These are phyloP conservation scores for Paraglomus occultum DNA, from an alignment of 192 early-diverging fungal genomes.

Conservation along the genomic window DNA sequence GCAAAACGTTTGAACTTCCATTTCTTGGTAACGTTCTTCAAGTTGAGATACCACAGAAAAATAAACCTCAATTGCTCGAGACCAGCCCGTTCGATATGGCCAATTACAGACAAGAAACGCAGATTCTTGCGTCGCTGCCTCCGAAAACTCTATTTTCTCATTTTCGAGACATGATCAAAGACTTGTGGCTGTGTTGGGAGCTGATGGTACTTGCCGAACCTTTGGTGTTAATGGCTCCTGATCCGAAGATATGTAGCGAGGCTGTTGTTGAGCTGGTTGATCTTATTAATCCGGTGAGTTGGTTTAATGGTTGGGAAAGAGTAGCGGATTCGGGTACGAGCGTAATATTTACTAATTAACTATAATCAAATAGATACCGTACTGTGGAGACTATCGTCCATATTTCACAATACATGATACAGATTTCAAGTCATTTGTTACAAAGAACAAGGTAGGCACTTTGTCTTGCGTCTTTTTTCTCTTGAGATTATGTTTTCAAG, in stretches of 20 bases:
- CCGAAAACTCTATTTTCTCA: conserved; percentile 69
- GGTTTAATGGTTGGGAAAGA: neutral
- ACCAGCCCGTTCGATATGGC: conserved; percentile 69
- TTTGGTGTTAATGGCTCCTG: conserved; percentile 84
- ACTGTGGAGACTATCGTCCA: conserved; percentile 94
- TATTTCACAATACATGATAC: conserved; percentile 97
- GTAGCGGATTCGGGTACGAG: neutral
- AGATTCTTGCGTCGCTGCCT: conserved; percentile 69
- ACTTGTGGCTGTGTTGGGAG: conserved; percentile 93
- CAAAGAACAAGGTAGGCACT: conserved; percentile 46
- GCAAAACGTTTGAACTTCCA: conserved; percentile 68
- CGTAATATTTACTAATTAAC: neutral
- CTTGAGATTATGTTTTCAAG: no score
- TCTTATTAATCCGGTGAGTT: conserved; percentile 84
- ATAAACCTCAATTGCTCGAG: conserved; percentile 71
- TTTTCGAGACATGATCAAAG: conserved; percentile 76
- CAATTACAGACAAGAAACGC: conserved; percentile 62
- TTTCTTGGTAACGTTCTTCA: conserved; percentile 67
- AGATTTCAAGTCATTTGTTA: conserved; percentile 77
- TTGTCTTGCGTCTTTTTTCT: neutral
- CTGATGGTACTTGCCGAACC: conserved; percentile 89
- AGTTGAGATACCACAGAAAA: conserved; percentile 63
- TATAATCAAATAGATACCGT: conserved; percentile 63
- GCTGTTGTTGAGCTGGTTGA: conserved; percentile 82
- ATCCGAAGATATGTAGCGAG: conserved; percentile 83